Evolutionary conservation across 1,284 basidiomycete genomes (phyloP).

Genomic region (Ceratobasidium sp.): DNA sequence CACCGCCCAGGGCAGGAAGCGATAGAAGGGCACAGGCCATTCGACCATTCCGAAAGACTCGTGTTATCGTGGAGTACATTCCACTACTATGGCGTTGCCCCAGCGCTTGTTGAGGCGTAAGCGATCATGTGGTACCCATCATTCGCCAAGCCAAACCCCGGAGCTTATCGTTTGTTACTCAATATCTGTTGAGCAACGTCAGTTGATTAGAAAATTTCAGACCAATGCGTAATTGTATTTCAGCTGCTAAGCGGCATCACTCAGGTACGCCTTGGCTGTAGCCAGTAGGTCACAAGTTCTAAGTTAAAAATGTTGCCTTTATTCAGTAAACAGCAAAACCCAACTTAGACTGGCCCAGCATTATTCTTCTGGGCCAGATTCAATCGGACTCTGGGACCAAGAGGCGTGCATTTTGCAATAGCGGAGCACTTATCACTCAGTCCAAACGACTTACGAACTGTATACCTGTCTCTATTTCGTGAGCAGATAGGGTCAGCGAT

Average conservation of each 20-base stretch:
- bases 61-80: neutral
- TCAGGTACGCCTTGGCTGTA: neutral
- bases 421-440: too few relatives aligned
- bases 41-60: neutral
- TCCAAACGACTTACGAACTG: too few relatives aligned
- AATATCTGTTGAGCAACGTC: neutral
- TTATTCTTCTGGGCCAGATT: too few relatives aligned
- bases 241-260: constrained; percentile 17
- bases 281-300: too few relatives aligned
- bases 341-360: too few relatives aligned
- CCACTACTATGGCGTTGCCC: neutral
- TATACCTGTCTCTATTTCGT: too few relatives aligned
- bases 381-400: too few relatives aligned
- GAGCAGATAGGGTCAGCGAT: too few relatives aligned
- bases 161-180: constrained; percentile 21
- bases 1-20: constrained; percentile 31
- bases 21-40: constrained; percentile 12
- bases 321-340: too few relatives aligned
- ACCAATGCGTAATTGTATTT: neutral
- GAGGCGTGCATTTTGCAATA: too few relatives aligned
- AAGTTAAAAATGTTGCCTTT: too few relatives aligned
- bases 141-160: constrained; percentile 32
- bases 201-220: constrained; percentile 3
- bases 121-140: constrained; percentile 19
- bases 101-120: neutral